A percentile compares a stretch with the other conserved stretches of the same genome.
These are phyloP conservation scores for Podospora sp. DNA, from an alignment of 495 filamentous ascomycete genomes.

Conservation along the genomic window DNA sequence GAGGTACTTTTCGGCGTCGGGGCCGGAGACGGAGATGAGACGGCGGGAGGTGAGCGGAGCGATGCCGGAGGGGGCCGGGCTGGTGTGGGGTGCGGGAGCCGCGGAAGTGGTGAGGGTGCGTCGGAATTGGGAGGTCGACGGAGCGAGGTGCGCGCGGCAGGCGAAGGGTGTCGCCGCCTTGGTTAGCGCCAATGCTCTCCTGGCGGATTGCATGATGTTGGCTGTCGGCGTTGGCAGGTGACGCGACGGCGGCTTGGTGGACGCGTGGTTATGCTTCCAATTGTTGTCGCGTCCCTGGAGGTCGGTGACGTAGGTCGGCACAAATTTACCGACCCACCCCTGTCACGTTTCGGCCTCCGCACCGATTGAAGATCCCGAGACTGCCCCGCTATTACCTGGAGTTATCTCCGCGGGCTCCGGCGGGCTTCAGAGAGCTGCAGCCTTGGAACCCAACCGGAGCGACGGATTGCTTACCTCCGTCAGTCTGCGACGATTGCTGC, in stretches of 20 bases:
- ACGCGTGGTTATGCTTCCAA: not conserved
- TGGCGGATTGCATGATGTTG: not conserved
- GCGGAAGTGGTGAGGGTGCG: slow-evolving; percentile 20
- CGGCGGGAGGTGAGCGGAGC: slow-evolving; percentile 67
- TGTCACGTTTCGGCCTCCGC: not conserved
- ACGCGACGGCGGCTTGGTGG: not conserved
- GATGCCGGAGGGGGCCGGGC: slow-evolving; percentile 48
- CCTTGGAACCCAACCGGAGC: not conserved
- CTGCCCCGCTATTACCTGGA: not conserved
- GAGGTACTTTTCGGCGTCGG: slow-evolving; percentile 78
- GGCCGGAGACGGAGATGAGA: slow-evolving; percentile 75
- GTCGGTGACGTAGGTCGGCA: not conserved
- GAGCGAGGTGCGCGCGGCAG: not conserved
- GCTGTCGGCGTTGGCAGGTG: not conserved
- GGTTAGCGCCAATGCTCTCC: not conserved
- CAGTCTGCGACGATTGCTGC: not conserved
- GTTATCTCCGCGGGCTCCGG: slow-evolving; percentile 5
- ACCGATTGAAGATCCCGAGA: not conserved
- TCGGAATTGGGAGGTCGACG: not conserved
- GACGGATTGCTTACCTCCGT: not conserved
- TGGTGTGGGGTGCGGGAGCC: slow-evolving; percentile 14
- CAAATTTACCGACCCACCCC: not conserved
- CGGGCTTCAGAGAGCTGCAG: not conserved
- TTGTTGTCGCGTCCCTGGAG: not conserved
- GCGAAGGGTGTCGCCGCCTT: not conserved